A percentile compares a stretch with the other conserved stretches of the same genome.
Conservation (phyloP, 306 rosid genomes). For the Oxytropis ochrocephala region DNA sequence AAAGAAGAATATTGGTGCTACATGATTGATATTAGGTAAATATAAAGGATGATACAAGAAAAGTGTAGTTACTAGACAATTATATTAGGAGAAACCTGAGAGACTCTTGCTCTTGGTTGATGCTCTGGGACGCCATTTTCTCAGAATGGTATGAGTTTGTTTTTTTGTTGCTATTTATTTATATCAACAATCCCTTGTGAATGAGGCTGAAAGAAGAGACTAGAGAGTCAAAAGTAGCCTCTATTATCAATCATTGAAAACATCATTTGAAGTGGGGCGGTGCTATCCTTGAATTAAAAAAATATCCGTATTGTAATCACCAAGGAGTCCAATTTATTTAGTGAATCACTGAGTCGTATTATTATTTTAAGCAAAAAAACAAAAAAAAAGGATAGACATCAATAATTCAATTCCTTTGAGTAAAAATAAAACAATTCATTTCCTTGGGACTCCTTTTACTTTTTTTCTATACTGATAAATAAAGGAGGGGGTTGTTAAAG, state of each 20-base stretch:
- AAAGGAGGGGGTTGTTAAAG: too few relatives aligned
- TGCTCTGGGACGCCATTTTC: constrained; percentile 24
- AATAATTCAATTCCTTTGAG: too few relatives aligned
- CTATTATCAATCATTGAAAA: neutral
- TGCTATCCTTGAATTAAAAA: neutral
- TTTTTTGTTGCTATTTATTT: neutral
- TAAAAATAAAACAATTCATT: too few relatives aligned
- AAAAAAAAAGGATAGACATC: too few relatives aligned
- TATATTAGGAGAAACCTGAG: constrained; percentile 11
- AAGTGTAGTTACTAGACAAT: neutral
- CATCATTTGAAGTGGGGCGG: neutral
- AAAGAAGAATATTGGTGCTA: neutral
- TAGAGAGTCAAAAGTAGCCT: neutral
- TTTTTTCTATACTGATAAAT: too few relatives aligned
- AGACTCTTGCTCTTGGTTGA: constrained; percentile 1
- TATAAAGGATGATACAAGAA: neutral
- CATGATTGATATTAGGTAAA: neutral
- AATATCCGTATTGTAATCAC: neutral
- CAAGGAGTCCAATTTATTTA: too few relatives aligned
- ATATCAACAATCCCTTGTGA: neutral
- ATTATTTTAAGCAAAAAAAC: too few relatives aligned
- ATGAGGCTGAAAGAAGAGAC: neutral
- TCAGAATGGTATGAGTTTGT: neutral
- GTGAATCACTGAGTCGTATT: too few relatives aligned
- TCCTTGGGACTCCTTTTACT: too few relatives aligned